A percentile compares a stretch with the other conserved stretches of the same genome.
phyloP scores from a whole-genome alignment of 768 basidiomycete species.

The Boletus speciosus region DNA sequence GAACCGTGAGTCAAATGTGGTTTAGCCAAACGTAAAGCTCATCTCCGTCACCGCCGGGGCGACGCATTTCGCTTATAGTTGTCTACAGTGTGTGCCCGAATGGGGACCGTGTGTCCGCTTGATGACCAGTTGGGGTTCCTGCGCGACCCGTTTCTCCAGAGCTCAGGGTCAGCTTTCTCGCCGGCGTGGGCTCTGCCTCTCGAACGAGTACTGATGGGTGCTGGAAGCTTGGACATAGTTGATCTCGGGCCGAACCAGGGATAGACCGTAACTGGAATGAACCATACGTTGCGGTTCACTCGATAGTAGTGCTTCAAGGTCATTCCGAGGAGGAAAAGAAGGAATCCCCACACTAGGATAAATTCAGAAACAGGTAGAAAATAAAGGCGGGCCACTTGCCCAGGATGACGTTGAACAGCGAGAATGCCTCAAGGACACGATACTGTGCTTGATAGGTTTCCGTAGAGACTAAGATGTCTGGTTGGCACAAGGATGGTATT shows the following conservation, averaged over 20 bases:
- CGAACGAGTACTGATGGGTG: slow-evolving; percentile 38
- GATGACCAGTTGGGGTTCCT: slow-evolving; percentile 11
- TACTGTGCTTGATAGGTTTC: slow-evolving; percentile 90
- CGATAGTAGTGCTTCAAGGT: slow-evolving; percentile 41
- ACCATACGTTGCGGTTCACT: slow-evolving; percentile 57
- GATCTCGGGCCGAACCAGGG: slow-evolving; percentile 61
- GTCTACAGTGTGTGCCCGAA: slow-evolving; percentile 31
- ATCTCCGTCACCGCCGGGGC: slow-evolving; percentile 40
- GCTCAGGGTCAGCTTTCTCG: slow-evolving; percentile 29
- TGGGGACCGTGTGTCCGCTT: slow-evolving; percentile 8
- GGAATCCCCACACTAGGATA: slow-evolving; percentile 46
- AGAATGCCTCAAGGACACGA: slow-evolving; percentile 75
- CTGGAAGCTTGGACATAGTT: slow-evolving; percentile 38
- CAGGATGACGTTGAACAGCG: slow-evolving; percentile 71
- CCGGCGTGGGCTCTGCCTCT: slow-evolving; percentile 29
- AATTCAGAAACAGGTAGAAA: slow-evolving; percentile 6
- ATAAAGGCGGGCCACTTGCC: slow-evolving; percentile 39
- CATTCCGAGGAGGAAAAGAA: slow-evolving; percentile 43
- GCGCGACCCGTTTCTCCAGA: slow-evolving; percentile 19
- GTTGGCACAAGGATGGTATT: slow-evolving; percentile 1
- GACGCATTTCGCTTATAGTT: slow-evolving; percentile 41
- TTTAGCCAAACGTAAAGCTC: slow-evolving; percentile 14
- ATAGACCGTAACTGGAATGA: slow-evolving; percentile 63
- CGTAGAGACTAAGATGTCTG: slow-evolving; percentile 57
- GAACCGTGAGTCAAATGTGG: slow-evolving; percentile 2